phyloP scores from a whole-genome alignment of 2,329 filamentous ascomycete species.

The Arthrobotrys conoides region DNA sequence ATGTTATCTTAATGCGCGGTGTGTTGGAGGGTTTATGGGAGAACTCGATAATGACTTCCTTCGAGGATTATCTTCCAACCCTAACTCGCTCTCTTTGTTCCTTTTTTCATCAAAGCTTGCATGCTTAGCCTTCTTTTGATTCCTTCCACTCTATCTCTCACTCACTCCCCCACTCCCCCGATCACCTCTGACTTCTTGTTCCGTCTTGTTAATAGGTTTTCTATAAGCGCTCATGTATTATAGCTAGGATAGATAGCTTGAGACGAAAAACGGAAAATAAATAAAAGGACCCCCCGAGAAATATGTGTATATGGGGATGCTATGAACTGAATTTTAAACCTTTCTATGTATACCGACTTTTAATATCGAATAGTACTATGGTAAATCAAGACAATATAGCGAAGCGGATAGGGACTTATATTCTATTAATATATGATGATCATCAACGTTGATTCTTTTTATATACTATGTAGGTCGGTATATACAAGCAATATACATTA shows the following conservation, averaged over 20 bases:
- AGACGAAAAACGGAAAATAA: background rate
- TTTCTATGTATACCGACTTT: too few species aligned
- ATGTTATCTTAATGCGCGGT: conserved; percentile 11
- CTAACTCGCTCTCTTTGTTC: background rate
- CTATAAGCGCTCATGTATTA: background rate
- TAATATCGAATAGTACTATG: too few species aligned
- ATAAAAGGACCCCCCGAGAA: conserved; percentile 3
- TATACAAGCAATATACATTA: background rate
- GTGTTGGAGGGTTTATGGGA: conserved; percentile 6
- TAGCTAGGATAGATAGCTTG: conserved; percentile 30
- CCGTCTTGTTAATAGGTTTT: background rate
- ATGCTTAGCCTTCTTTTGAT: background rate
- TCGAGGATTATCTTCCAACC: background rate
- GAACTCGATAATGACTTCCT: conserved; percentile 28
- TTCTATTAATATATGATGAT: too few species aligned
- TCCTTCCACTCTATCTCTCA: background rate
- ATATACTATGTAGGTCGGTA: background rate
- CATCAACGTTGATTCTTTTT: too few species aligned
- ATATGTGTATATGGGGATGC: conserved; percentile 14
- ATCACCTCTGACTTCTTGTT: background rate
- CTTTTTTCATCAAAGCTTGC: background rate
- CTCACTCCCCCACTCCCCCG: too few species aligned
- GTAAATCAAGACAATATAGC: too few species aligned
- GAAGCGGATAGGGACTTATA: too few species aligned
- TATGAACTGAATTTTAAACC: background rate